Evolutionary conservation across 2,329 filamentous ascomycete species (phyloP), one percentile per base, ranked within the genome.

Genomic region (Trichoderma polysporum): DNA sequence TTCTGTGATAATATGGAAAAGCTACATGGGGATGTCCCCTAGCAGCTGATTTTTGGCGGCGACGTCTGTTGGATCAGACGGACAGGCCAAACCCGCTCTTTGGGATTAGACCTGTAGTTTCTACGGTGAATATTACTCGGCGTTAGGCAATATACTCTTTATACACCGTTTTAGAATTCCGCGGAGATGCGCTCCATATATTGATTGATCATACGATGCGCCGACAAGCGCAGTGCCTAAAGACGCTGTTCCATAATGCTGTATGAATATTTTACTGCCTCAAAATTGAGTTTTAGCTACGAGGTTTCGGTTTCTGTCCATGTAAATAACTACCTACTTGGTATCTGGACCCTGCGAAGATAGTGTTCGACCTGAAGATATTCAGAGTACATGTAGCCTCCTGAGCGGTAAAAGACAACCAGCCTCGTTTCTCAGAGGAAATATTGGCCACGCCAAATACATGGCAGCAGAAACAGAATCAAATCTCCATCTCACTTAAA

Each of bases 121-220:
- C 37, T n/a, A 4, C n/a, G 29, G 29, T 15, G 50, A 35, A 56
- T 64, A 27, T 56, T 33, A 50, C 33, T 39, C 17, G 61, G 61
- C 61, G 61, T 64, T 64, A 17, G 61, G 50, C 45, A 45, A 56
- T 47, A 35, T 33, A 41, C 41, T 31, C 6, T 56, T 56, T 39
- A 54, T 35, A 35, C 31, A 52, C 15, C 27, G 25, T n/a, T n/a
- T 39, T 25, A 10, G 8, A 17, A 1, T 29, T 19, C 22, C 13
- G 19, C 35, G 15, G 10, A 5, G 17, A 17, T 53, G 41, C 25
- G 5, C 15, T 8, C 12, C 27, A 3, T 13, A 10, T 2, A 5
- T 6, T 33, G 27, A 1, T n/a, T n/a, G n/a, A n/a, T n/a, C n/a
- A n/a, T n/a, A n/a, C 13, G n/a, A 22, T 27, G 37, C 27, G n/a